phyloP scores from a whole-genome alignment of 2,329 filamentous ascomycete genomes.

The Stagonosporopsis chrysanthemi region DNA sequence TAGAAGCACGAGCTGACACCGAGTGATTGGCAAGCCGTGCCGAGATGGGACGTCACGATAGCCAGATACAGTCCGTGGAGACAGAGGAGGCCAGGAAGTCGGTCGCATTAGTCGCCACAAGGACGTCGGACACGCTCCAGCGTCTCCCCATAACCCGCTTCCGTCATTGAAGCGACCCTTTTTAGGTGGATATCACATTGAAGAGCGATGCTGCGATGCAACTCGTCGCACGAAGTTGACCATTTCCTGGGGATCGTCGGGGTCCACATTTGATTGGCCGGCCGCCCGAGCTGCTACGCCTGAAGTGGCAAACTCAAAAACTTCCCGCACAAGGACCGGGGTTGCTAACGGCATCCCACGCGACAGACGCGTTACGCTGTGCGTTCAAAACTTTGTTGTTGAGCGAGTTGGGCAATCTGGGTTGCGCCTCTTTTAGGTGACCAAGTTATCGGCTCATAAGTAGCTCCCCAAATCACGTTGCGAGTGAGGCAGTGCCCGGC shows the following conservation, averaged over 20 bases:
- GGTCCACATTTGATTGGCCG: slow-evolving; percentile 24
- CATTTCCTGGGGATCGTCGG: slow-evolving; percentile 18
- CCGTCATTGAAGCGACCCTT: slow-evolving; percentile 20
- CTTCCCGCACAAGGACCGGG: slow-evolving; percentile 8
- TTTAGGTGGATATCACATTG: slow-evolving; percentile 25
- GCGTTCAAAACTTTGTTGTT: slow-evolving; percentile 14
- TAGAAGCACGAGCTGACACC: slow-evolving; percentile 21
- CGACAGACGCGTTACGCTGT: slow-evolving; percentile 30
- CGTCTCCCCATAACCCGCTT: slow-evolving; percentile 22
- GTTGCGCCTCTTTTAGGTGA: slow-evolving; percentile 23
- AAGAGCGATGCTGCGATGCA: slow-evolving; percentile 27
- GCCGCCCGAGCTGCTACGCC: slow-evolving; percentile 27
- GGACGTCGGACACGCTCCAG: slow-evolving; percentile 20
- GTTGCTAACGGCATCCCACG: slow-evolving; percentile 25
- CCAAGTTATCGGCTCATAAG: slow-evolving; percentile 35
- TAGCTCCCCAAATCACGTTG: slow-evolving; percentile 37
- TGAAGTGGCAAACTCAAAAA: slow-evolving; percentile 24
- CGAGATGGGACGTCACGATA: slow-evolving; percentile 26
- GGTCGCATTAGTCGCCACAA: slow-evolving; percentile 25
- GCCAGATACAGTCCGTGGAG: slow-evolving; percentile 6
- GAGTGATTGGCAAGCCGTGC: slow-evolving; percentile 19
- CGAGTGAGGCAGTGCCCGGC: slow-evolving; percentile 25
- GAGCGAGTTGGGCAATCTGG: slow-evolving; percentile 20
- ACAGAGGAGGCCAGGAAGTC: slow-evolving; percentile 9
- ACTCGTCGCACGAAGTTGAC: slow-evolving; percentile 28